Evolutionary conservation across 2,329 filamentous ascomycete species (phyloP).

Genomic region (Ophiostoma sp.): DNA sequence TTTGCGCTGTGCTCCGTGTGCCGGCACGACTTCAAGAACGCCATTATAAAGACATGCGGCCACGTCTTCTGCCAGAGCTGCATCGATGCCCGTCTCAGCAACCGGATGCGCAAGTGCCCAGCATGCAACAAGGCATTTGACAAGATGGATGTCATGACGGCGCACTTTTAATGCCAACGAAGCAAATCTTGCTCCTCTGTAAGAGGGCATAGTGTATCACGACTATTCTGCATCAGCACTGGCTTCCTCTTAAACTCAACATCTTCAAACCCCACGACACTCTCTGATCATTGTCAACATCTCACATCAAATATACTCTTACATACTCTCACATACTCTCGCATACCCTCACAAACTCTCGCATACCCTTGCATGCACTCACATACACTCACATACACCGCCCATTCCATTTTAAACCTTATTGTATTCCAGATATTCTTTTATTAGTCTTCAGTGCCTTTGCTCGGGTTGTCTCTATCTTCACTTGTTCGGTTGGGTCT

Average conservation of each 20-base stretch:
- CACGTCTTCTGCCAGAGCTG: constrained; percentile 91
- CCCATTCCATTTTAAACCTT: background rate
- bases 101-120: constrained; percentile 90
- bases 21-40: constrained; percentile 89
- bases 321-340: background rate
- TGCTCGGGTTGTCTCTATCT: background rate
- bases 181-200: too few species aligned
- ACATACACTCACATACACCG: background rate
- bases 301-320: too few species aligned
- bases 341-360: background rate
- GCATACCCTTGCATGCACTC: background rate
- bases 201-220: too few species aligned
- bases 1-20: constrained; percentile 89
- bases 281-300: too few species aligned
- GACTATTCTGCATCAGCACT: too few species aligned
- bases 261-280: background rate
- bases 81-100: constrained; percentile 81
- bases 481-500: constrained; percentile 4
- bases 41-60: constrained; percentile 85
- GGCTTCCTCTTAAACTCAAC: background rate
- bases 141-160: constrained; percentile 78
- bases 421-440: constrained; percentile 16
- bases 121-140: constrained; percentile 91
- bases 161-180: constrained; percentile 41
- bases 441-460: constrained; percentile 18